phyloP scores from a whole-genome alignment of 1,284 basidiomycete species.

The Ustilago shanxiensis region DNA sequence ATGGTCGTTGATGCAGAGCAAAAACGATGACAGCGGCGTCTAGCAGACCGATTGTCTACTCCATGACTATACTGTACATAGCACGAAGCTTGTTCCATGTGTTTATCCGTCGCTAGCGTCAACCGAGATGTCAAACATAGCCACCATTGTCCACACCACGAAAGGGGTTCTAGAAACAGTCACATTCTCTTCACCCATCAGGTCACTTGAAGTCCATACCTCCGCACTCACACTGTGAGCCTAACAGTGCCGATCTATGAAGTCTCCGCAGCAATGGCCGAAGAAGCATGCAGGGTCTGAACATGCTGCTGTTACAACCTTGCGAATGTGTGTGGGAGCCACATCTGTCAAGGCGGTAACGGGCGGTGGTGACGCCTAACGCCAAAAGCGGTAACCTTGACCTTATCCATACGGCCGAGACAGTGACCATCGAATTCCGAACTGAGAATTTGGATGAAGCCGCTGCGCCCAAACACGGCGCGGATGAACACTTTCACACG shows the following conservation, averaged over 20 bases:
- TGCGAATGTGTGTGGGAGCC: background rate
- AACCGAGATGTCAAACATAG: background rate
- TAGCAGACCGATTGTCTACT: too few relatives aligned
- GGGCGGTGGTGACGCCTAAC: background rate
- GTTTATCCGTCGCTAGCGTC: slow-evolving; percentile 4
- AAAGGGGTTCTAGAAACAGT: too few relatives aligned
- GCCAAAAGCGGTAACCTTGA: background rate
- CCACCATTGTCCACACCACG: too few relatives aligned
- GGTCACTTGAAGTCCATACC: too few relatives aligned
- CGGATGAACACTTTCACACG: background rate
- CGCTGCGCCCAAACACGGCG: background rate
- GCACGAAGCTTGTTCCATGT: background rate
- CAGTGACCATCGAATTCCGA: background rate
- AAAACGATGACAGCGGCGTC: too few relatives aligned
- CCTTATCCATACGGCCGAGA: background rate
- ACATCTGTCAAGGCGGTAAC: background rate
- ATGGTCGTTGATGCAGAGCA: too few relatives aligned
- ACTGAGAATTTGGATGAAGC: background rate
- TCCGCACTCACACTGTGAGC: too few relatives aligned
- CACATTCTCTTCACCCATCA: too few relatives aligned
- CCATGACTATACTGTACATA: background rate
- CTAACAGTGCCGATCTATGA: too few relatives aligned
- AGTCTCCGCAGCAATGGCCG: too few relatives aligned
- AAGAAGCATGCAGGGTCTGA: too few relatives aligned
- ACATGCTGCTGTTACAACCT: background rate